These are phyloP conservation scores for Phytophthora pluvialis DNA, from an alignment of 352 stramenopile species.

Conservation along the genomic window DNA sequence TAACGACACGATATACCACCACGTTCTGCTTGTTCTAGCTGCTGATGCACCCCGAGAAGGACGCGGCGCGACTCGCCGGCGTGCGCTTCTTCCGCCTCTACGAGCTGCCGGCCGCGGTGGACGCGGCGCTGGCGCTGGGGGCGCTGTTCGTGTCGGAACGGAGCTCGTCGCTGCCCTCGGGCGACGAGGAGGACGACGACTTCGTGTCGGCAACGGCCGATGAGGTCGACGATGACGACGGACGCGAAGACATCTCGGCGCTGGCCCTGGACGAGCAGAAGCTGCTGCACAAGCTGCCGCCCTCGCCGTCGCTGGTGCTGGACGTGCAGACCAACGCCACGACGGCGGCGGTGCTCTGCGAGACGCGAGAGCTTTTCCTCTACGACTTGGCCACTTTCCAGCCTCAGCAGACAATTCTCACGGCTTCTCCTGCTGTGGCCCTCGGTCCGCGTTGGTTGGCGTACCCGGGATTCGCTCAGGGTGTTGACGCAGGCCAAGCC, in stretches of 20 bases:
- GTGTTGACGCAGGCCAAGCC: slow-evolving; percentile 10
- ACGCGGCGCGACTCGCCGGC: slow-evolving; percentile 43
- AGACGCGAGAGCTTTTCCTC: slow-evolving; percentile 71
- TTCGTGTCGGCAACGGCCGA: slow-evolving; percentile 34
- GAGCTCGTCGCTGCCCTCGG: slow-evolving; percentile 8
- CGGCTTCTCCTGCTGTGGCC: slow-evolving; percentile 66
- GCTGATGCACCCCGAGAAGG: slow-evolving; percentile 48
- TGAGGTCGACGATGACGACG: slow-evolving; percentile 38
- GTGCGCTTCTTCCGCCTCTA: slow-evolving; percentile 76
- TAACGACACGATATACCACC: slow-evolving; percentile 17
- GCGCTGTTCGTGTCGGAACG: slow-evolving; percentile 61
- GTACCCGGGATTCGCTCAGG: slow-evolving; percentile 59
- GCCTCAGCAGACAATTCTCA: slow-evolving; percentile 50
- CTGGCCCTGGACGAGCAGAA: slow-evolving; percentile 61
- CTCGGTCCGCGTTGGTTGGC: slow-evolving; percentile 74
- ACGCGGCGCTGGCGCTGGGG: slow-evolving; percentile 32
- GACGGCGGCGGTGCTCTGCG: slow-evolving; percentile 66
- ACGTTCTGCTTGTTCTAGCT: slow-evolving; percentile 41
- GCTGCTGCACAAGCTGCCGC: slow-evolving; percentile 57
- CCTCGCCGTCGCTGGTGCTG: slow-evolving; percentile 68
- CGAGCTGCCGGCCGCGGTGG: slow-evolving; percentile 27
- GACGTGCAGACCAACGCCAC: slow-evolving; percentile 71
- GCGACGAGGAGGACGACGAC: slow-evolving; percentile 46
- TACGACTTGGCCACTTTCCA: slow-evolving; percentile 63
- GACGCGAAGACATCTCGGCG: slow-evolving; percentile 56